Base-by-base conservation (phyloP, 306 rosid genomes). In the Lablab purpureus region DNA sequence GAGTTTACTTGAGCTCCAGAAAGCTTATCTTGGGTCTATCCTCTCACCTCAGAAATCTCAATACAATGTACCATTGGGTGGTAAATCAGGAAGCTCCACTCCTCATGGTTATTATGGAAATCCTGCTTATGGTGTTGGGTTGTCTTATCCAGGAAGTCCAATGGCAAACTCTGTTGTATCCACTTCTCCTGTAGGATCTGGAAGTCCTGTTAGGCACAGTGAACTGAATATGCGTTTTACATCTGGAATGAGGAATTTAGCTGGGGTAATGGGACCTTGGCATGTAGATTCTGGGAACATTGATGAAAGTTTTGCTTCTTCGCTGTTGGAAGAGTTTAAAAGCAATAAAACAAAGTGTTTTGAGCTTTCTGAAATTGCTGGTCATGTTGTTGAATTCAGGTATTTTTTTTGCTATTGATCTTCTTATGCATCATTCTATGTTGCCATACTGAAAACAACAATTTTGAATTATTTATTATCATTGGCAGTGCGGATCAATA, bases 111-210 rank as follows among this genome's bases (percentile, higher is more conserved):
- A 90, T 81, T 91, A 90, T 40, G 98, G 93, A 67, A 95, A 89
- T 88, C 92, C 92, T 36, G 87, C 91, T 43, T 92, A 78, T 54
- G 96, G 98, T 12, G 85, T 84, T 40, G 92, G 93, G 34, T 70
- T 95, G 87, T 89, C 99, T 23, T 95, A 91, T 77, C 96, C 91
- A 4, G 96, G 97, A 89, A 93, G 96, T 85, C 98, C 98, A 10
- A 77, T 93, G 88, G 93, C 91, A 76, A 89, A 86, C 81, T 85
- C 97, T 46, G 55, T 68, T 47, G 73, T 89, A 47, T 75, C 96
- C 28, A 86, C 83, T 80, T 91, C 99, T 79, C 97, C 98, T 0
- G 91, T 86, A 84, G 97, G 94, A 67, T 88, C 97, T 46, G 98
- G 94, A 17, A 95, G 98, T 89, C 98, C 98, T 67, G 87, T 92